Base-by-base conservation (phyloP, 352 stramenopile genomes). In the Poterioochromonas sp. region DNA sequence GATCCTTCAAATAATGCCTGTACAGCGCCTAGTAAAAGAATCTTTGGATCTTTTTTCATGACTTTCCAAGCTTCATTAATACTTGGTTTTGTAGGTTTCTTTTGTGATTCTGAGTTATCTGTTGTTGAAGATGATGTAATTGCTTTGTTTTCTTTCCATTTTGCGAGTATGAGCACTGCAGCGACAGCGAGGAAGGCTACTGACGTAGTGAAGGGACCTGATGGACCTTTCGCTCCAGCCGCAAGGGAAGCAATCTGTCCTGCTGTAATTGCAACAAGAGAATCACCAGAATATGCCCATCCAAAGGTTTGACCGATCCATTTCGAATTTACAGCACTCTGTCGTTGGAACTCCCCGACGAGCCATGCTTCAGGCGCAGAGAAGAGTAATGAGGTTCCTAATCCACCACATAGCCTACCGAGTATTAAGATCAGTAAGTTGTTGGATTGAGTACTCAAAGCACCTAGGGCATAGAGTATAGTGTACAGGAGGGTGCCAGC, bases 321-420 rank as follows among this genome's bases (percentile, higher is more conserved):
- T 58, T 73, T 60, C 2, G 68, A 79, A n/a, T 80, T 43, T 1
- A 78, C 80, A 29, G 58, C 58, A 15, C 26, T 5, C 34, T 29
- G 26, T 3, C 11, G 77, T 5, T 80, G 79, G 80, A 91, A 85
- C 80, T 95, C 92, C 0, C 87, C 91, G 29, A 97, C 89, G 83
- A 96, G 87, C 92, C 92, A 97, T 73, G 90, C 89, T 84, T 97
- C 92, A 79, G 94, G 94, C 0, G 90, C 90, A 39, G 87, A 93
- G 79, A 95, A 94, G 35, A 97, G 82, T 35, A 97, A 82, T 35
- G 88, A 93, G 0, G 92, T 96, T 29, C 90, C 93, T 68, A 97
- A 84, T 0, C 92, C 92, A 26, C 90, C 89, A 22, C 95, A 80
- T 0, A 95, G 83, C 49, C 92, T 85, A 0, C 92, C 91, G 29